Evolutionary conservation across 2,329 filamentous ascomycete species (phyloP), one percentile per base, ranked within the genome.

Genomic region (Fusarium albidum): DNA sequence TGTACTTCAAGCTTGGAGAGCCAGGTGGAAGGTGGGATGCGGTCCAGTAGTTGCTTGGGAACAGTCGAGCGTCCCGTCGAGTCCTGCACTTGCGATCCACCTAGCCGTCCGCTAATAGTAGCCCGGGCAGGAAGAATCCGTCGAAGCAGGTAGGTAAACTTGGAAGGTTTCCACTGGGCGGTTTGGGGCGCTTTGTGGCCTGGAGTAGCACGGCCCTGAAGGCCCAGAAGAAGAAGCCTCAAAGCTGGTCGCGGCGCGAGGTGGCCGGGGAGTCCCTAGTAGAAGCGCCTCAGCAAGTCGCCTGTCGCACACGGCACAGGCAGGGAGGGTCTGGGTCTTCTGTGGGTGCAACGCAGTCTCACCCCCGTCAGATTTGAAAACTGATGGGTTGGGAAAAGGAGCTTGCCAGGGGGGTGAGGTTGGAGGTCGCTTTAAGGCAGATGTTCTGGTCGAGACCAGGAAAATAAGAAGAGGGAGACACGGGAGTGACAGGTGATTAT

Each of bases 51-150:
- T 7, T 21, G 21, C 21, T 4, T 21, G 21, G 21, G 21, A 21
- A 21, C 21, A 21, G 21, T 21, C 21, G 21, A 21, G 21, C 21
- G 21, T 21, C 21, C n/a, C n/a, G n/a, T n/a, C n/a, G n/a, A n/a
- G 21, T 5, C 21, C 21, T 4, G 21, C 21, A 21, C 21, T 21
- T 7, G 21, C 21, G 21, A 7, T 21, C 21, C 21, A 21, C 21
- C 21, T 7, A 21, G 40, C 33, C 53, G 49, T 39, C 57, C 57
- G 55, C 57, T 61, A 58, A 58, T 52, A 58, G 61, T 52, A 8
- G 29, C 18, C 46, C 38, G 25, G 37, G 38, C 46, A 42, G 29
- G 45, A 35, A 49, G 32, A 34, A 27, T 18, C 18, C 6, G 35
- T 33, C 28, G 25, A 49, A 29, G 35, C 45, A 41, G 17, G 43